These are phyloP conservation scores for Salvia sclarea DNA, from an alignment of 305 asterid species.

Conservation along the genomic window DNA sequence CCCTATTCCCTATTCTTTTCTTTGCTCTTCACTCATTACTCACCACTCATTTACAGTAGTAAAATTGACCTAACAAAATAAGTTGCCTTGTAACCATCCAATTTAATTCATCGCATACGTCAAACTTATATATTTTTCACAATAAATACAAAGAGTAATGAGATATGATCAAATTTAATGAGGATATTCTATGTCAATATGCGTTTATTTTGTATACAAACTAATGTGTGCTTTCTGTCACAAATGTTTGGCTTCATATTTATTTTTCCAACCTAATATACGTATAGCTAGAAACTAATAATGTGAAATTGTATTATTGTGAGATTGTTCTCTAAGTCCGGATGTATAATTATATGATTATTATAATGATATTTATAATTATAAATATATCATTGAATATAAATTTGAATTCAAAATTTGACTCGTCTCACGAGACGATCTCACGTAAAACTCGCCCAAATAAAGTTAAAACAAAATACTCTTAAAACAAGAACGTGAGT, in stretches of 20 bases:
- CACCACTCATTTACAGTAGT: background rate
- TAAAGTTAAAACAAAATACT: no score
- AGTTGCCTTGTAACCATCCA: background rate
- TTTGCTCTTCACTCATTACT: slow-evolving; percentile 18
- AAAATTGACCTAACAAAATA: slow-evolving; percentile 16
- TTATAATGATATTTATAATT: no score
- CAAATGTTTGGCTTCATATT: background rate
- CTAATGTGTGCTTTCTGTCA: background rate
- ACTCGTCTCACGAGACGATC: no score
- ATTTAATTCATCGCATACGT: background rate
- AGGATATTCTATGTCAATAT: background rate
- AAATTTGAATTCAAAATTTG: no score
- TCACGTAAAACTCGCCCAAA: no score
- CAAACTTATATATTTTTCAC: background rate
- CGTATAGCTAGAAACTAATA: no score
- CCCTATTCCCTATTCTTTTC: slow-evolving; percentile 28
- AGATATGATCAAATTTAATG: background rate
- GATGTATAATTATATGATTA: no score
- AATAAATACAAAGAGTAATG: background rate
- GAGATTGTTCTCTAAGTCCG: no score
- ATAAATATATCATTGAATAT: no score
- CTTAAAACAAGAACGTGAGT: no score
- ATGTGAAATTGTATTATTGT: no score
- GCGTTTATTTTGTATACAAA: background rate
- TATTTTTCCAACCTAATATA: background rate